Percentiles rank a stretch among this genome's conserved stretches.
Evolutionary conservation across 371 early-diverging fungal genomes (phyloP).

Genomic region (Rhizopus delemar): DNA sequence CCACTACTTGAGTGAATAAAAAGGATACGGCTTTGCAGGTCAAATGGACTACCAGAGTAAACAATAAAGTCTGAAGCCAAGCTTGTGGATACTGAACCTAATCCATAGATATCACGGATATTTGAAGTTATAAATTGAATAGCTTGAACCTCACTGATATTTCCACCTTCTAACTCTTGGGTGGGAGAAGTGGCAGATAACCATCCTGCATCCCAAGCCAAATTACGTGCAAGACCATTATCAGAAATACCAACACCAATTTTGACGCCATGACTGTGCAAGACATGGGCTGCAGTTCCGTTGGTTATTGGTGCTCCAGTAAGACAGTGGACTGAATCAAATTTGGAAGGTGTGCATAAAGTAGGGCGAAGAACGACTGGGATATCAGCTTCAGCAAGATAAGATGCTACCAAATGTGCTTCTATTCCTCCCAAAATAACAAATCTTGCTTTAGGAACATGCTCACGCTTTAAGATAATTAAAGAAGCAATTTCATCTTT

Average conservation of each 20-base stretch:
- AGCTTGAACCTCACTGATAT: conserved; percentile 61
- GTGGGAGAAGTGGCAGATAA: conserved; percentile 45
- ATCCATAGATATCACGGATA: conserved; percentile 63
- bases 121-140: conserved; percentile 74
- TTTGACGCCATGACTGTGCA: conserved; percentile 65
- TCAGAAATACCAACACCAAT: conserved; percentile 62
- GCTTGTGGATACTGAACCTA: conserved; percentile 16
- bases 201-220: conserved; percentile 85
- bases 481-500: conserved; percentile 75
- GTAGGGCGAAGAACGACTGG: conserved; percentile 68
- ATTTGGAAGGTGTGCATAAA: conserved; percentile 66
- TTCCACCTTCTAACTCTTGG: conserved; percentile 18
- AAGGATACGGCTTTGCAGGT: conserved; percentile 50
- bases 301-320: conserved; percentile 61
- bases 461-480: conserved; percentile 56
- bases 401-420: conserved; percentile 65
- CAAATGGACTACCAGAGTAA: conserved; percentile 59
- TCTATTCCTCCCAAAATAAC: conserved; percentile 71
- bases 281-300: conserved; percentile 61
- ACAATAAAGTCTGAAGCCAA: conserved; percentile 42
- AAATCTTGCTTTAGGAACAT: conserved; percentile 35
- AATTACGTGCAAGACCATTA: conserved; percentile 62
- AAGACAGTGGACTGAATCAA: conserved; percentile 71
- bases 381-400: conserved; percentile 58
- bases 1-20: conserved; percentile 34